A percentile compares a stretch with the other conserved stretches of the same genome.
Conservation (phyloP, 2,329 filamentous ascomycete genomes). For the Coniochaeta sp. region DNA sequence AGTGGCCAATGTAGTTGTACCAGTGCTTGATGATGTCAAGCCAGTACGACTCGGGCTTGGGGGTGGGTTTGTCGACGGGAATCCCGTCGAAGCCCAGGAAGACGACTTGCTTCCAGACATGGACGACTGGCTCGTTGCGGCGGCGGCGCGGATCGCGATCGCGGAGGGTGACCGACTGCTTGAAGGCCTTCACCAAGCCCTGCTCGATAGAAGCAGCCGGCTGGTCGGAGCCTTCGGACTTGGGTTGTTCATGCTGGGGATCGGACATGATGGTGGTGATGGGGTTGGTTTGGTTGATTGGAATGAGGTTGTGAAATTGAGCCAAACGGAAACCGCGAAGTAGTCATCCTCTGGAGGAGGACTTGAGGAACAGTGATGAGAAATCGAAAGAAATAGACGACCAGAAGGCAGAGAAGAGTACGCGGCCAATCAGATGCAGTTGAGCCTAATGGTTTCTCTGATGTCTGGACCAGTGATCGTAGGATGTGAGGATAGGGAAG, state of each 20-base stretch:
- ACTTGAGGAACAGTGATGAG: too few species aligned
- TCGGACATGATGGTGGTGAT: not conserved
- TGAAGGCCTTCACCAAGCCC: not conserved
- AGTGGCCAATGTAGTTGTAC: constrained; percentile 22
- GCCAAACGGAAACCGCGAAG: not conserved
- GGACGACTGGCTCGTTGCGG: not conserved
- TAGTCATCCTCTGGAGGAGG: too few species aligned
- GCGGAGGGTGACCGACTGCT: not conserved
- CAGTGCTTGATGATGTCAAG: constrained; percentile 9
- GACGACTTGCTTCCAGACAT: not conserved
- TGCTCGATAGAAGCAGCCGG: not conserved
- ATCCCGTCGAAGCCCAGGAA: not conserved
- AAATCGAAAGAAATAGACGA: too few species aligned
- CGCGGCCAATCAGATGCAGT: too few species aligned
- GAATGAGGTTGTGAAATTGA: not conserved
- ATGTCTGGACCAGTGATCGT: too few species aligned
- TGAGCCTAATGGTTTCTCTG: too few species aligned
- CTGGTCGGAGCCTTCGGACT: not conserved
- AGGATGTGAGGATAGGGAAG: too few species aligned
- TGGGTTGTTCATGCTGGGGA: not conserved
- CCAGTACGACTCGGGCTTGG: not conserved
- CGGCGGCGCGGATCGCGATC: not conserved
- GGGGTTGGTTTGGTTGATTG: not conserved
- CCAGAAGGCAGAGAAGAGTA: too few species aligned
- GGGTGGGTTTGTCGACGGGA: too few species aligned